Evolutionary conservation across 2,329 filamentous ascomycete species (phyloP), one percentile per base, ranked within the genome.

Genomic region (Cladophialophora chaetospira): DNA sequence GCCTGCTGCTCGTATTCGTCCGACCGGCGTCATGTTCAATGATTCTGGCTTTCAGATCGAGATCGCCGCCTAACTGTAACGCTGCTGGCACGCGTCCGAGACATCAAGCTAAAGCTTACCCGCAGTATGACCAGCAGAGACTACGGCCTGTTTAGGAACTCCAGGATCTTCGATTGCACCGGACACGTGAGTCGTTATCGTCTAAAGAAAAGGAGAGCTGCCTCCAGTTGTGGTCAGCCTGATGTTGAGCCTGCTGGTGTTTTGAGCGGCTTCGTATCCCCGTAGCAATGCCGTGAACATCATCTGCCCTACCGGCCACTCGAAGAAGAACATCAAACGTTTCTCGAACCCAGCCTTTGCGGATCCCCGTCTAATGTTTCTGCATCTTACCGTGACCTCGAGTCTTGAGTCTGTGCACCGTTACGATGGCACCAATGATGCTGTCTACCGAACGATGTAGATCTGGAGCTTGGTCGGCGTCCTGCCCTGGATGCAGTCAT

Each of bases 21-120:
- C 29, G 13, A 33, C 6, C 29, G 29, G 8, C 29, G 29, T 33
- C 29, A 8, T 33, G 29, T 33, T 13, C 29, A 33, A 6, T n/a
- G n/a, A n/a, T n/a, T n/a, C n/a, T n/a, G n/a, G n/a, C n/a, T n/a
- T n/a, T n/a, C 36, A 40, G 15, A 5, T 40, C 36, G 36, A 19
- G 4, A 19, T 45, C 29, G 49, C n/a, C 17, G 17, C 29, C 28
- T 17, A 31, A 25, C 44, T 51, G 54, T 51, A 52, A 55, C 58
- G 33, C 40, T 44, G 46, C 33, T 55, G 55, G 59, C 47, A 55
- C 59, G 55, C 59, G 59, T 58, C 59, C 52, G 59, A 61, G 59
- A 61, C 55, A 61, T 28, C n/a, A 50, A 45, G 49, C 23, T 48
- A 47, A 55, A 55, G 55, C 55, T 58, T 55, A 48, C 28, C 43